phyloP scores from a whole-genome alignment of 2,329 filamentous ascomycete species.

The Herpotrichia juniperi region DNA sequence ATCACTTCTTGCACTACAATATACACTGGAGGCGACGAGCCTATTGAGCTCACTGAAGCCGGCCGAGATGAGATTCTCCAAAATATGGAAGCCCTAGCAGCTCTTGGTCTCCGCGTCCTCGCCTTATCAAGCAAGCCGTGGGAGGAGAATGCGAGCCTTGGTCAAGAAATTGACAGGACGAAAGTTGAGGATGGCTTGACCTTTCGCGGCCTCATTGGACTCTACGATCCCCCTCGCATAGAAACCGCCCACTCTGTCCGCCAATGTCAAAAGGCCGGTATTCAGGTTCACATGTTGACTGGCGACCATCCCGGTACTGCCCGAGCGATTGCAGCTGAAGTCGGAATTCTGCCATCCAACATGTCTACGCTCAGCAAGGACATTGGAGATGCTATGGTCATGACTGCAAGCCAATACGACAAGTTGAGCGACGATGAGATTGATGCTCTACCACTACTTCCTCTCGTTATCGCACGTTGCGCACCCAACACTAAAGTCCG shows the following conservation, averaged over 20 bases:
- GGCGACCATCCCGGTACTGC: constrained; percentile 55
- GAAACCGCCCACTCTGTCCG: constrained; percentile 68
- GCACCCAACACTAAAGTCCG: constrained; percentile 86
- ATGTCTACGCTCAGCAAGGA: constrained; percentile 32
- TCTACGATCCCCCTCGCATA: constrained; percentile 83
- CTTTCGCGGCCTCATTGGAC: constrained; percentile 79
- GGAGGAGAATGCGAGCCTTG: constrained; percentile 51
- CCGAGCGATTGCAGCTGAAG: constrained; percentile 53
- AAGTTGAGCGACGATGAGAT: constrained; percentile 76
- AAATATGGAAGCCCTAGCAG: constrained; percentile 72
- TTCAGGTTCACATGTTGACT: constrained; percentile 57
- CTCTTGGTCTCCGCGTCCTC: constrained; percentile 71
- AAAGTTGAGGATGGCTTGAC: constrained; percentile 71
- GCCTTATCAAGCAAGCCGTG: constrained; percentile 63
- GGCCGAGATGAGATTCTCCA: constrained; percentile 63
- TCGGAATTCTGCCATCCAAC: constrained; percentile 51
- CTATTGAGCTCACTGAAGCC: constrained; percentile 56
- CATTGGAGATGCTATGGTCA: constrained; percentile 39
- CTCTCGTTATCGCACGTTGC: constrained; percentile 82
- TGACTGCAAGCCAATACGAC: constrained; percentile 70
- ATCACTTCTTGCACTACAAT: constrained; percentile 66
- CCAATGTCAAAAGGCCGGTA: constrained; percentile 52
- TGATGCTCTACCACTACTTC: constrained; percentile 74
- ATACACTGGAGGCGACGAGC: constrained; percentile 50
- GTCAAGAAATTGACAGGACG: constrained; percentile 59